Base-by-base conservation (phyloP, 306 rosid genomes). In the Citrullus colocynthis region DNA sequence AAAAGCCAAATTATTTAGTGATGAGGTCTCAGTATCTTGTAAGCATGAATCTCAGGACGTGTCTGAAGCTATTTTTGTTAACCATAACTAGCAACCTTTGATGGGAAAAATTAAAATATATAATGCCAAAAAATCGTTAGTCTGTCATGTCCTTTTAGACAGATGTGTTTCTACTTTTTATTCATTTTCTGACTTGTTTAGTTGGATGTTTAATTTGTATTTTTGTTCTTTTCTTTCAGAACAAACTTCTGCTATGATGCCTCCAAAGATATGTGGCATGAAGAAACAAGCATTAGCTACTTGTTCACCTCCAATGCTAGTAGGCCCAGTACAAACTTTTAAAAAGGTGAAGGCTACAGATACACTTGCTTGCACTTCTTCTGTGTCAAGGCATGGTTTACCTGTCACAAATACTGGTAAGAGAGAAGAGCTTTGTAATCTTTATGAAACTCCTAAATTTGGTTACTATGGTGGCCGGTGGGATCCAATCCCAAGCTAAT, bases 331-430 rank as follows among this genome's bases (percentile, higher is more conserved):
- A 49, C 60, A 72, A 72, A 51, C 76, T 24, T 24, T 5, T 0
- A 72, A 72, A 15, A 72, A 72, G 76, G 59, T 28, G 76, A 72
- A 72, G 42, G 58, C 28, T 71, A 4, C 41, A 49, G 59, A 72
- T 30, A 28, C 4, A 13, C 57, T 13, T 42, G 59, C 76, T 72
- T 48, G 42, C 59, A 4, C 42, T 45, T 72, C 76, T 71, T 48
- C 76, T 30, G 41, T 49, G 59, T 15, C 59, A 51, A 72, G 24
- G 76, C 59, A 24, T 72, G 60, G 20, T 72, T 49, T 28, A 15
- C 76, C 76, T 24, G 24, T 15, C 59, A 48, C 55, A 15, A 24
- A 28, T 28, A 21, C 76, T 24, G 76, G 76, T 49, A 72, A 48
- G 76, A 48, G 59, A 45, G 20, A 71, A 45, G 7, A 72, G 34